Evolutionary conservation across 495 filamentous ascomycete genomes (phyloP).

Genomic region (Penicillium goetzii): DNA sequence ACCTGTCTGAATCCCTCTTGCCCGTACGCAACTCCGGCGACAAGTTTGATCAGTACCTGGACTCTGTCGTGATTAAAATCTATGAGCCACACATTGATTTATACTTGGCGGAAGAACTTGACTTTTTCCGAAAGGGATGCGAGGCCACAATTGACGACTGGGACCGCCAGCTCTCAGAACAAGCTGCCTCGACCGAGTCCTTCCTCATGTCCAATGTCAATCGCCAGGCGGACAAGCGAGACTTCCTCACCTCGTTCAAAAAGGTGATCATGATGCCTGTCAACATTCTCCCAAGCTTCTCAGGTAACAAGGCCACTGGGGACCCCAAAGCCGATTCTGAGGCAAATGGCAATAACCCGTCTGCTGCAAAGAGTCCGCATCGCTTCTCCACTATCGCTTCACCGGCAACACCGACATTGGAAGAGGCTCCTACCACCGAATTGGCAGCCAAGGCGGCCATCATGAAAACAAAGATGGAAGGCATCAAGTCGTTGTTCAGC

Average conservation of each 20-base stretch:
- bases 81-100: slow-evolving; percentile 94
- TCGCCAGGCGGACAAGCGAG: slow-evolving; percentile 90
- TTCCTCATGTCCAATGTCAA: slow-evolving; percentile 95
- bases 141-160: slow-evolving; percentile 78
- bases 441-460: slow-evolving; percentile 94
- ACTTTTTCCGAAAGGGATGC: slow-evolving; percentile 76
- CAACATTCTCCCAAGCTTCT: slow-evolving; percentile 76
- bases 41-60: slow-evolving; percentile 58
- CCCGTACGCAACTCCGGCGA: slow-evolving; percentile 63
- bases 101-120: slow-evolving; percentile 90
- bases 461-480: slow-evolving; percentile 92
- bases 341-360: slow-evolving; percentile 37
- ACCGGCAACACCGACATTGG: slow-evolving; percentile 51
- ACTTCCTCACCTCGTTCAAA: slow-evolving; percentile 95
- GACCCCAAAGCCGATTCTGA: slow-evolving; percentile 38
- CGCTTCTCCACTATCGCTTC: slow-evolving; percentile 55
- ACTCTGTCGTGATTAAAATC: slow-evolving; percentile 64
- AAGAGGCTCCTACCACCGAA: slow-evolving; percentile 81
- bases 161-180: slow-evolving; percentile 89
- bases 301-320: slow-evolving; percentile 50
- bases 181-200: slow-evolving; percentile 87
- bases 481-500: slow-evolving; percentile 91
- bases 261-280: slow-evolving; percentile 99
- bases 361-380: slow-evolving; percentile 53
- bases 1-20: slow-evolving; percentile 69